Evolutionary conservation across 805 yeast species (phyloP), one percentile per base, ranked within the genome.

Genomic region (Saturnispora dispora): DNA sequence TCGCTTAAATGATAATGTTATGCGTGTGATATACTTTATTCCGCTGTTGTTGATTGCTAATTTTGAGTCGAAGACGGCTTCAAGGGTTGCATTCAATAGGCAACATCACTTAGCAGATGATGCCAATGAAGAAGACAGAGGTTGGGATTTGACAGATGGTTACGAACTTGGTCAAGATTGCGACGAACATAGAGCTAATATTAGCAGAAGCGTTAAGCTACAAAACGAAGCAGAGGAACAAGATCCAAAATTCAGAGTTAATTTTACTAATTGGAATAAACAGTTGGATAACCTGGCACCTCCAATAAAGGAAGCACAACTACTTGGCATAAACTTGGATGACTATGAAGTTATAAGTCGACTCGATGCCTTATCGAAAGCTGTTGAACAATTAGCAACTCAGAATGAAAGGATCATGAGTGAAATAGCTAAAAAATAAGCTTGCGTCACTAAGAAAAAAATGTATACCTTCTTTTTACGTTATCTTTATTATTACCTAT

Each of bases 91-190:
- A 48, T 87, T 84, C 65, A 88, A 88, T 65, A 72, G 95, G 55
- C 67, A 74, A 51, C 76, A 73, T 56, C 78, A 80, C 2, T 65
- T 79, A 18, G 71, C 85, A 0, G 95, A 88, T 63, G 96, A 88
- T 65, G 86, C 88, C 20, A 86, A 85, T 62, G 91, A 85, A 61
- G 59, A 71, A 20, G 87, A 88, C 60, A 76, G 82, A 7, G 90
- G 83, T 59, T 88, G 96, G 95, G 88, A 85, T 56, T 71, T 88
- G 57, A 77, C 83, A 7, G 95, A 87, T 65, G 96, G 95, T 0
- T 87, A 70, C 54, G 70, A 70, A 35, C 78, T 72, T 46, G 68
- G 66, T 20, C 18, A 48, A 15, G 47, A 50, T 10, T 61, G 63
- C 17, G 65, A 64, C 35, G 57, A 62, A 18, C 52, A 51, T 36